Percentiles rank a stretch among this genome's conserved stretches.
These are phyloP conservation scores for Cardamine occulta DNA, from an alignment of 345 rosid species.

Conservation along the genomic window DNA sequence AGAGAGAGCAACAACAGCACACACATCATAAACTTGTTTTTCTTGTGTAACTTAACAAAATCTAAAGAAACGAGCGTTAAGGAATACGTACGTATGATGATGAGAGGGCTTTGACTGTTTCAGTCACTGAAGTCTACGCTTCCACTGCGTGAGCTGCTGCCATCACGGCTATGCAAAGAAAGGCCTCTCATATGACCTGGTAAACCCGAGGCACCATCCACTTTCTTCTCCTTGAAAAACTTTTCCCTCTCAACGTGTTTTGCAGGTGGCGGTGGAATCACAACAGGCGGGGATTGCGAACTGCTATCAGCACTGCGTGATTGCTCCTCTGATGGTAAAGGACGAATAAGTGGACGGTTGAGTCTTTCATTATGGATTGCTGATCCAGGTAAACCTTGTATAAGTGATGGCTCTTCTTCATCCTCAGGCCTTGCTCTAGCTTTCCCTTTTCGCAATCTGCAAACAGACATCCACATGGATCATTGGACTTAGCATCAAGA, in stretches of 20 bases:
- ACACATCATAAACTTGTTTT: slow-evolving; percentile 17
- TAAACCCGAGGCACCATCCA: slow-evolving; percentile 59
- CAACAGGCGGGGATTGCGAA: slow-evolving; percentile 52
- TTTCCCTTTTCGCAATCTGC: slow-evolving; percentile 87
- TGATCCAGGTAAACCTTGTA: slow-evolving; percentile 57
- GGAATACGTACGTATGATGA: slow-evolving; percentile 34
- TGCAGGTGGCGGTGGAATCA: slow-evolving; percentile 95
- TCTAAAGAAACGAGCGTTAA: slow-evolving; percentile 27
- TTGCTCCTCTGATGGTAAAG: slow-evolving; percentile 51
- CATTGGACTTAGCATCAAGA: slow-evolving; percentile 25
- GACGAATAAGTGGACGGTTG: slow-evolving; percentile 81
- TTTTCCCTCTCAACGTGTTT: slow-evolving; percentile 85
- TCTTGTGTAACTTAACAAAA: neutral
- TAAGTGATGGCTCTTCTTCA: slow-evolving; percentile 53
- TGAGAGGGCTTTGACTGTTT: slow-evolving; percentile 33
- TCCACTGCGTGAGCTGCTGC: slow-evolving; percentile 83
- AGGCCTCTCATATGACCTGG: slow-evolving; percentile 75
- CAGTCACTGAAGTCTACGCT: slow-evolving; percentile 76
- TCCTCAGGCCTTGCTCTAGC: slow-evolving; percentile 84
- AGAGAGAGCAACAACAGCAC: slow-evolving; percentile 25
- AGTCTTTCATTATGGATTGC: slow-evolving; percentile 58
- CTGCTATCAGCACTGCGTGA: slow-evolving; percentile 43
- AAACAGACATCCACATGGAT: slow-evolving; percentile 9
- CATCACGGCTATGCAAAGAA: slow-evolving; percentile 78
- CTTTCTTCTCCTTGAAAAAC: slow-evolving; percentile 88